A percentile compares a stretch with the other conserved stretches of the same genome.
Evolutionary conservation across 805 yeast genomes (phyloP).

Genomic region (Candida coquimbonensis): DNA sequence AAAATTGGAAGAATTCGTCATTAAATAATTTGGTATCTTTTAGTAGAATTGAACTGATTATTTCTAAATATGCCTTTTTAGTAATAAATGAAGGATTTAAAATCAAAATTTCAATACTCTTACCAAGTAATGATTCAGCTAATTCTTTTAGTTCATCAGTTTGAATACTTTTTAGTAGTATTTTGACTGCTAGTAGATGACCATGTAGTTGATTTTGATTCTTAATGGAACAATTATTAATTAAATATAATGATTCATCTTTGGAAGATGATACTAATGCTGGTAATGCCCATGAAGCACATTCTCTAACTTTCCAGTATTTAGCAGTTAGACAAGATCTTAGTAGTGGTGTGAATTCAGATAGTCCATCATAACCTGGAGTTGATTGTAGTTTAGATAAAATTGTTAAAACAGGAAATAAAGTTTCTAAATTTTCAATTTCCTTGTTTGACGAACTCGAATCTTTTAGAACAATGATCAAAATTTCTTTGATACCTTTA

Average conservation of each 20-base stretch:
- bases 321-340: conserved; percentile 40
- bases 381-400: conserved; percentile 62
- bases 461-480: conserved; percentile 36
- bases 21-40: not conserved
- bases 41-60: conserved; percentile 1
- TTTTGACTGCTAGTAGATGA: conserved; percentile 39
- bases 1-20: conserved; percentile 8
- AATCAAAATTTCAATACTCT: conserved; percentile 11
- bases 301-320: conserved; percentile 82
- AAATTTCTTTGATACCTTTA: conserved; percentile 41
- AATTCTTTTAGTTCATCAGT: not conserved
- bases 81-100: conserved; percentile 27
- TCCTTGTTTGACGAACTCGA: conserved; percentile 18
- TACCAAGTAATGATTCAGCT: not conserved
- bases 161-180: conserved; percentile 16
- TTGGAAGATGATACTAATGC: conserved; percentile 34
- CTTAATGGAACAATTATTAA: conserved; percentile 14
- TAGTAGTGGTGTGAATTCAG: conserved; percentile 45
- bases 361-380: conserved; percentile 44
- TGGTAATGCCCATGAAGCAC: conserved; percentile 69
- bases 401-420: conserved; percentile 72
- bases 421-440: conserved; percentile 41
- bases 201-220: conserved; percentile 56
- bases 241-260: conserved; percentile 24
- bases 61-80: conserved; percentile 27